A percentile compares a stretch with the other conserved stretches of the same genome.
Conservation (phyloP, 306 rosid genomes). For the Sophora flavescens region DNA sequence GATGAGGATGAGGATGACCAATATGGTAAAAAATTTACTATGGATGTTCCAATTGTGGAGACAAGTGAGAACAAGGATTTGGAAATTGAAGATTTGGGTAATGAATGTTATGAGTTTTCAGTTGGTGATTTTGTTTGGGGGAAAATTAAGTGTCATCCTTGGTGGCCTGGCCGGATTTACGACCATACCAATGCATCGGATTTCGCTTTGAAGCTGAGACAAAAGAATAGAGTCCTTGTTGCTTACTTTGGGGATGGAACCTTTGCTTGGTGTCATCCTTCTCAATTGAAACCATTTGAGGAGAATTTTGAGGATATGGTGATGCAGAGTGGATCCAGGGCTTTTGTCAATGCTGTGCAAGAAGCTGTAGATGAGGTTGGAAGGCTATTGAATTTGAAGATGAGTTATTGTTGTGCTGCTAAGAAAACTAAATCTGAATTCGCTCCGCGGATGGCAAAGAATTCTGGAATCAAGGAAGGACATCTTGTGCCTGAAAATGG, state of each 20-base stretch:
- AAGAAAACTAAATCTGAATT: too few species aligned
- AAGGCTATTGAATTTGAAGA: constrained; percentile 3
- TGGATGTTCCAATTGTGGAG: constrained; percentile 43
- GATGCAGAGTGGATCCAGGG: constrained; percentile 61
- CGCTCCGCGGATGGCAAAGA: too few species aligned
- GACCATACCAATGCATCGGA: constrained; percentile 49
- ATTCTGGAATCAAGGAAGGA: constrained; percentile 48
- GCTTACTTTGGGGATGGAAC: constrained; percentile 82
- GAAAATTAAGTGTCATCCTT: constrained; percentile 76
- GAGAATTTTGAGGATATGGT: constrained; percentile 65
- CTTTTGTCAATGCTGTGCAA: constrained; percentile 66
- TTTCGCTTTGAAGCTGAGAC: constrained; percentile 62
- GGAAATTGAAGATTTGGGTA: constrained; percentile 54
- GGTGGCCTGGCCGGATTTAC: constrained; percentile 83
- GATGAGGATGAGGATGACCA: constrained; percentile 38
- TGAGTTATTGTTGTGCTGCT: too few species aligned
- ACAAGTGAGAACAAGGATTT: constrained; percentile 51
- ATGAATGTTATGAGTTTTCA: constrained; percentile 48
- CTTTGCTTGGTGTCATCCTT: constrained; percentile 83
- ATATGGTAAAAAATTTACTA: constrained; percentile 39
- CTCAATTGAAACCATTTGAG: constrained; percentile 71
- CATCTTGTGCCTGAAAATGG: constrained; percentile 59
- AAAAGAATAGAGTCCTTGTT: constrained; percentile 60
- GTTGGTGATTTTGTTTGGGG: constrained; percentile 90
- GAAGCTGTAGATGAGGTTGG: constrained; percentile 70